phyloP scores from a whole-genome alignment of 2,329 filamentous ascomycete genomes.

The Monilinia aucupariae region DNA sequence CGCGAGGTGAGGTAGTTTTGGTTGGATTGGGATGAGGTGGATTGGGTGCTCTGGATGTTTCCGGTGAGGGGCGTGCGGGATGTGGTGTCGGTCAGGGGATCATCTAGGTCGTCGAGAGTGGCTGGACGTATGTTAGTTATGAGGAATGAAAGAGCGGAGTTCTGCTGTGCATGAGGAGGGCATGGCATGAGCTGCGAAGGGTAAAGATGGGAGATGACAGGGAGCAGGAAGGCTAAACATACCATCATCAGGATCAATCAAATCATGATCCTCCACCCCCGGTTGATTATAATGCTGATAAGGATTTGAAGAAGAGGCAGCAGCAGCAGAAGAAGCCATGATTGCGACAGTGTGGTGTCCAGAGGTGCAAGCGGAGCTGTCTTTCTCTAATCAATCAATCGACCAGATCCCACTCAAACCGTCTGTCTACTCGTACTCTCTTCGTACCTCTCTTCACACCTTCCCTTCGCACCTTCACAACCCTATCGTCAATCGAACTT shows the following conservation, averaged over 20 bases:
- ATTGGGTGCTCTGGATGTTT: slow-evolving; percentile 57
- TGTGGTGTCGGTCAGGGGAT: slow-evolving; percentile 78
- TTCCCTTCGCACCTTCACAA: too few species aligned
- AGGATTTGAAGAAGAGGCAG: slow-evolving; percentile 38
- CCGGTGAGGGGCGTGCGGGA: slow-evolving; percentile 74
- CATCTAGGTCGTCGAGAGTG: slow-evolving; percentile 70
- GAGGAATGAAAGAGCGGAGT: too few species aligned
- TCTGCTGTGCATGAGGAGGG: slow-evolving; percentile 11
- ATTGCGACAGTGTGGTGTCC: background rate
- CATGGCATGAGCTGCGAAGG: background rate
- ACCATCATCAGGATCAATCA: slow-evolving; percentile 79
- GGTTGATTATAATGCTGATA: slow-evolving; percentile 58
- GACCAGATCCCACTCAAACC: too few species aligned
- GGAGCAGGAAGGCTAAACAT: too few species aligned
- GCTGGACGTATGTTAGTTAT: slow-evolving; percentile 26
- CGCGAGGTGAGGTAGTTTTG: slow-evolving; percentile 81
- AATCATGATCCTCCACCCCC: slow-evolving; percentile 58
- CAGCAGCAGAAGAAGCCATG: slow-evolving; percentile 30
- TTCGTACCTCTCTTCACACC: too few species aligned
- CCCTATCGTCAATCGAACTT: too few species aligned
- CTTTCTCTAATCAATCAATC: too few species aligned
- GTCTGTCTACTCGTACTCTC: too few species aligned
- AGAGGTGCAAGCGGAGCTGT: too few species aligned
- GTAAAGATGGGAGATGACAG: background rate
- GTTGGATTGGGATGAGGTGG: slow-evolving; percentile 55